Conservation (phyloP, 345 rosid species). For the Citrus cavaleriei region DNA sequence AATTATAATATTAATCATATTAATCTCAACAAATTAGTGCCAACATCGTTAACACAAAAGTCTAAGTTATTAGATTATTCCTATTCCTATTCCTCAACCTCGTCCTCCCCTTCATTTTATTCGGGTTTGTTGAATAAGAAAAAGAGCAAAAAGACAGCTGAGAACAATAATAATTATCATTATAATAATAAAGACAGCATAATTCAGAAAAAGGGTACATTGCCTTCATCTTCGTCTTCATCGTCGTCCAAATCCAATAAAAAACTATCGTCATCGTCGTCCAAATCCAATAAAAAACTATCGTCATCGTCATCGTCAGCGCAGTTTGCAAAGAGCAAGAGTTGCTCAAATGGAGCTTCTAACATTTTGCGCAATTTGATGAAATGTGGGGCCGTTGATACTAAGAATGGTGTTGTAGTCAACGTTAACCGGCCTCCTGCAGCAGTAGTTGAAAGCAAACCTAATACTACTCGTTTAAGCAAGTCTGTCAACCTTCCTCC, state of each 20-base stretch:
- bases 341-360: conserved; percentile 38
- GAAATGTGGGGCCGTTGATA: conserved; percentile 48
- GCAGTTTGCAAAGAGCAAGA: conserved; percentile 29
- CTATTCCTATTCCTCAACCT: no score
- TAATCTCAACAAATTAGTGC: not conserved
- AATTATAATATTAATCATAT: not conserved
- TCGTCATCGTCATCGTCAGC: conserved; percentile 23
- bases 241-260: conserved; percentile 7
- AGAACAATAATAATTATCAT: not conserved
- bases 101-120: not conserved
- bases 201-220: not conserved
- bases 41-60: conserved; percentile 1
- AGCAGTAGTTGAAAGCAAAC: no score
- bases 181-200: not conserved
- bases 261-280: conserved; percentile 21
- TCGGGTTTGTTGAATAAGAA: not conserved
- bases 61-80: not conserved
- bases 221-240: conserved; percentile 23
- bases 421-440: conserved; percentile 6
- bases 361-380: conserved; percentile 42
- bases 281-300: not conserved
- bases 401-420: conserved; percentile 45
- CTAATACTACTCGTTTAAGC: not conserved
- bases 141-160: not conserved
- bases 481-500: not conserved